Conservation (phyloP, 192 early-diverging fungal genomes). For the Entomortierella beljakovae region DNA sequence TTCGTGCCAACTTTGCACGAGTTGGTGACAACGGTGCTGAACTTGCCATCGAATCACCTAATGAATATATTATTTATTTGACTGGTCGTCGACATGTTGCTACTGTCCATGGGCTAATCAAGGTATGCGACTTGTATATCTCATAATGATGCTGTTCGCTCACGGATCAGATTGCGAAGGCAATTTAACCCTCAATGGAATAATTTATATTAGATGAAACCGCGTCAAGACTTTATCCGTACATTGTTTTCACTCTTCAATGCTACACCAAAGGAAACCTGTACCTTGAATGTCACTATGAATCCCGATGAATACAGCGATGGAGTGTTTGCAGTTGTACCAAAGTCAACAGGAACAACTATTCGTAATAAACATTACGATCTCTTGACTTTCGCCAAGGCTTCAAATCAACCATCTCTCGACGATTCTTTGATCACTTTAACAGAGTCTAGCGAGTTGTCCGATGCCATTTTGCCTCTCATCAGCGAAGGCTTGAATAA, state of each 20-base stretch:
- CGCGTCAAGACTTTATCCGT: constrained; percentile 49
- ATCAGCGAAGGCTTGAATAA: constrained; percentile 29
- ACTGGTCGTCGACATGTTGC: constrained; percentile 50
- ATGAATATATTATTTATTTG: constrained; percentile 53
- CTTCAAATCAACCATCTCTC: constrained; percentile 35
- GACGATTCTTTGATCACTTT: constrained; percentile 34
- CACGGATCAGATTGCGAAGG: no score
- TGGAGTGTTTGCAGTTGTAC: constrained; percentile 51
- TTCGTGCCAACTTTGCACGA: constrained; percentile 50
- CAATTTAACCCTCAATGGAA: no score
- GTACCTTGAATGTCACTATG: constrained; percentile 53
- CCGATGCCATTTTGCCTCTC: constrained; percentile 47
- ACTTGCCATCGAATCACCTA: constrained; percentile 46
- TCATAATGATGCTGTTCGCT: background rate
- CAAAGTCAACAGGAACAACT: constrained; percentile 29
- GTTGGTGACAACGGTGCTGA: constrained; percentile 52
- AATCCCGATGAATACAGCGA: constrained; percentile 46
- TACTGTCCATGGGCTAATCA: constrained; percentile 52
- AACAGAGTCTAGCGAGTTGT: constrained; percentile 46
- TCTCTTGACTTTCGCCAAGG: constrained; percentile 42
- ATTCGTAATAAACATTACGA: constrained; percentile 43
- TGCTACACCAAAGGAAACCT: constrained; percentile 24
- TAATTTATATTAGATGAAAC: constrained; percentile 26
- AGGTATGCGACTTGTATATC: constrained; percentile 10
- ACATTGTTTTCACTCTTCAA: constrained; percentile 33